Evolutionary conservation across 345 rosid species (phyloP).

Genomic region (Geranium brycei): DNA sequence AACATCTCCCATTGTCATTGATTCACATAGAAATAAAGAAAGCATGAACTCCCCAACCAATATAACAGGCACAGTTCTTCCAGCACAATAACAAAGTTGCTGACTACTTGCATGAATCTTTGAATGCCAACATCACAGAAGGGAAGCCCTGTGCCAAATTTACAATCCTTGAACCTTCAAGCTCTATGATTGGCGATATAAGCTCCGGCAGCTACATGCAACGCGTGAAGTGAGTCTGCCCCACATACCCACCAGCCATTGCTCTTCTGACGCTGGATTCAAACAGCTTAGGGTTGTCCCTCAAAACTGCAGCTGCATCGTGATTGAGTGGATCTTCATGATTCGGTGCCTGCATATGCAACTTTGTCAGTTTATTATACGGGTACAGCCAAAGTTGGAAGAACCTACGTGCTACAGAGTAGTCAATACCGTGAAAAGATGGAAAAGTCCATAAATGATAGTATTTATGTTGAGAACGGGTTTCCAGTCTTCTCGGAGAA

Average conservation of each 20-base stretch:
- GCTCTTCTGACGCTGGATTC: conserved; percentile 64
- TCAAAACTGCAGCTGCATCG: conserved; percentile 79
- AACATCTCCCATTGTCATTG: not conserved
- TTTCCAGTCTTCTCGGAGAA: conserved; percentile 96
- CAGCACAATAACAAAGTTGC: too few relatives aligned
- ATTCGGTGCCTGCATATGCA: conserved; percentile 61
- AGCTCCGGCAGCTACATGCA: conserved; percentile 32
- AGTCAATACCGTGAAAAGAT: conserved; percentile 71
- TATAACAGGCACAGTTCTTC: not conserved
- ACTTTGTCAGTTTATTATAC: not conserved
- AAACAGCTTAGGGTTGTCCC: conserved; percentile 66
- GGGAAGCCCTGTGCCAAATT: not conserved
- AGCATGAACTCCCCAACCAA: not conserved
- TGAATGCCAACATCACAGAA: not conserved
- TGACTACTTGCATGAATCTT: not conserved
- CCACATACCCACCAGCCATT: conserved; percentile 72
- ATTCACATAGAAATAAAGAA: too few relatives aligned
- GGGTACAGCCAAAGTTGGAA: not conserved
- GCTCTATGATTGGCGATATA: not conserved
- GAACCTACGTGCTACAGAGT: not conserved
- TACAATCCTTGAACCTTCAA: not conserved
- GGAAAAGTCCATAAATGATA: conserved; percentile 72
- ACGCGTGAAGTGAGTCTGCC: conserved; percentile 54
- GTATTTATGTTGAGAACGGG: conserved; percentile 95
- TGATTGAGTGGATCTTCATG: conserved; percentile 89